phyloP scores from a whole-genome alignment of 1,139 yeast species.

The Geotrichum citri-aurantii region DNA sequence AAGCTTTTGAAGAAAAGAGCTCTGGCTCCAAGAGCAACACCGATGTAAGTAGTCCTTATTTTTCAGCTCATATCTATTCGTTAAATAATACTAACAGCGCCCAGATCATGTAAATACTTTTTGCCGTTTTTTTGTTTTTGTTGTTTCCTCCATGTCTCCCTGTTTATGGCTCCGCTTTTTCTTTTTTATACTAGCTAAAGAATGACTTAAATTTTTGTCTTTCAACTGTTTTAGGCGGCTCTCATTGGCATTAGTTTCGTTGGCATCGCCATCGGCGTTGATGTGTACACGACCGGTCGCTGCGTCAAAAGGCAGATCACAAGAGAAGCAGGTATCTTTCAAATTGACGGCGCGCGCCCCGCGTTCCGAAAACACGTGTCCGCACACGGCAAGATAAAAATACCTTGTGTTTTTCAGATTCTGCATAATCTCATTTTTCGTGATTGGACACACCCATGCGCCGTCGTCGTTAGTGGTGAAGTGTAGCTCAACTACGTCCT shows the following conservation, averaged over 20 bases:
- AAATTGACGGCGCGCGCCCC: constrained; percentile 29
- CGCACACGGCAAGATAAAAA: constrained; percentile 49
- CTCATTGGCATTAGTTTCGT: neutral
- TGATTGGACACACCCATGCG: constrained; percentile 50
- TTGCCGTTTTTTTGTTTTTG: neutral
- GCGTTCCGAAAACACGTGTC: constrained; percentile 47
- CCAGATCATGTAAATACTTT: constrained; percentile 3
- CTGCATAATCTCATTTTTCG: constrained; percentile 37
- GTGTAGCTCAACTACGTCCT: constrained; percentile 47
- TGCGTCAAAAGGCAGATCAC: neutral
- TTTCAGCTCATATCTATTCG: neutral
- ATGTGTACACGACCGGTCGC: constrained; percentile 24
- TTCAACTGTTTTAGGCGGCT: neutral
- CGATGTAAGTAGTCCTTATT: constrained; percentile 7
- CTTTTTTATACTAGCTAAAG: neutral
- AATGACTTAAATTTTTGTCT: neutral
- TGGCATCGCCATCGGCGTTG: constrained; percentile 32
- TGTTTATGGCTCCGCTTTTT: neutral
- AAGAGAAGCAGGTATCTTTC: constrained; percentile 23
- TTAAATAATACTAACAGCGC: neutral
- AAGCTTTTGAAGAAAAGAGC: neutral
- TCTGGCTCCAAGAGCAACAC: constrained; percentile 7
- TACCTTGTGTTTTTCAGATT: constrained; percentile 37
- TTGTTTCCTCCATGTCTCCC: neutral
- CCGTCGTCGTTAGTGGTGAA: constrained; percentile 28